Percentiles rank a stretch among this genome's conserved stretches.
These are phyloP conservation scores for Boletus pseudo-olivaceus DNA, from an alignment of 768 basidiomycete species.

Conservation along the genomic window DNA sequence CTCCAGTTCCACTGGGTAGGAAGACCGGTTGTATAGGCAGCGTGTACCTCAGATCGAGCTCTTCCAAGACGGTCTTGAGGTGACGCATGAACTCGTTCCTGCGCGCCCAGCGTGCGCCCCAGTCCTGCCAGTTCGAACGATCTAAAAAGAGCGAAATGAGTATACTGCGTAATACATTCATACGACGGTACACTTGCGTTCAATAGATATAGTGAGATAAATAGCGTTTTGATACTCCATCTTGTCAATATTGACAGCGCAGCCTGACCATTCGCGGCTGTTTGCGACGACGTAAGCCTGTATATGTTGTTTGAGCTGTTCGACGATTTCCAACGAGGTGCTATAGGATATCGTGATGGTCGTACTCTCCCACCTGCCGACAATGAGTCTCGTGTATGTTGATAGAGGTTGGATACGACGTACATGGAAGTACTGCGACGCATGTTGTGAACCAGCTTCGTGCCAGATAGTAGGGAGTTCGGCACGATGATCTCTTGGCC, in stretches of 20 bases:
- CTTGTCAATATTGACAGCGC: conserved; percentile 65
- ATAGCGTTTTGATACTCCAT: conserved; percentile 79
- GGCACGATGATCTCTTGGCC: conserved; percentile 79
- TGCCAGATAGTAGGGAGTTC: conserved; percentile 63
- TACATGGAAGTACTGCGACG: conserved; percentile 73
- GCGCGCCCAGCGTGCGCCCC: conserved; percentile 76
- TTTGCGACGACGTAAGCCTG: conserved; percentile 59
- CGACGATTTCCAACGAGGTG: conserved; percentile 68
- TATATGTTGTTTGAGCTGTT: conserved; percentile 59
- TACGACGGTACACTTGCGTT: conserved; percentile 47
- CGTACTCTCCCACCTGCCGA: conserved; percentile 62
- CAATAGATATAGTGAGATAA: conserved; percentile 61
- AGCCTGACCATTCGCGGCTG: conserved; percentile 69
- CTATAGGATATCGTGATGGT: conserved; percentile 61
- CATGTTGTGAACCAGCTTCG: conserved; percentile 77
- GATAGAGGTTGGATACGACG: conserved; percentile 19
- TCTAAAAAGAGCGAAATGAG: conserved; percentile 37
- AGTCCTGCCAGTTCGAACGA: conserved; percentile 83
- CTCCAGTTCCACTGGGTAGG: conserved; percentile 33
- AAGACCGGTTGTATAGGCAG: conserved; percentile 73
- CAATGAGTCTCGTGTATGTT: conserved; percentile 2
- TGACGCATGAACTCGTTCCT: conserved; percentile 75
- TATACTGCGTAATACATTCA: neutral
- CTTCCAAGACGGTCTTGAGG: conserved; percentile 67
- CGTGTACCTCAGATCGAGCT: conserved; percentile 67